A percentile compares a stretch with the other conserved stretches of the same genome.
Conservation (phyloP, 1,284 basidiomycete genomes). For the Apiotrichum gracile region DNA sequence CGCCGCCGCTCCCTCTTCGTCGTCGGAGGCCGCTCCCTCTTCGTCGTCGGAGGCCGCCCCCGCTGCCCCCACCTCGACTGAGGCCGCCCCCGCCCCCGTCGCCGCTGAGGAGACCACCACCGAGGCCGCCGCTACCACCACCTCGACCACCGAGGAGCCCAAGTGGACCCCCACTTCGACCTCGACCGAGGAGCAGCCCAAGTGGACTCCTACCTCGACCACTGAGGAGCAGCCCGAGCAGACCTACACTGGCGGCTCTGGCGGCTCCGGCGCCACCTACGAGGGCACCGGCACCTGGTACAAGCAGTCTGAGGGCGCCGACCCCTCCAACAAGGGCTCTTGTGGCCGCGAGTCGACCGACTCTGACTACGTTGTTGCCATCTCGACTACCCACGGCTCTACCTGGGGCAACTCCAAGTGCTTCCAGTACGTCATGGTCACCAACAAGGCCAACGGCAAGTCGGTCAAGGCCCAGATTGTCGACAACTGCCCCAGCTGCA, state of each 20-base stretch:
- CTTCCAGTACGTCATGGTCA: slow-evolving; percentile 21
- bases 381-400: slow-evolving; percentile 26
- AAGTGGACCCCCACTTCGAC: slow-evolving; percentile 5
- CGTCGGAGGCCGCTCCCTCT: slow-evolving; percentile 8
- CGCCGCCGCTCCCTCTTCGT: not conserved
- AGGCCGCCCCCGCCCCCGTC: not conserved
- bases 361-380: slow-evolving; percentile 61
- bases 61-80: not conserved
- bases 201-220: slow-evolving; percentile 7
- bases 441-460: not conserved
- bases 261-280: not conserved
- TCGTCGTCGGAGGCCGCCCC: slow-evolving; percentile 12
- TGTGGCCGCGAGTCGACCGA: slow-evolving; percentile 60
- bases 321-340: slow-evolving; percentile 55
- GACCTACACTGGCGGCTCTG: slow-evolving; percentile 4
- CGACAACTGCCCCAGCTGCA: slow-evolving; percentile 69
- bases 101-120: not conserved
- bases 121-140: slow-evolving; percentile 4
- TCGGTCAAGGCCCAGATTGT: slow-evolving; percentile 20
- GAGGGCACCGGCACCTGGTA: slow-evolving; percentile 58
- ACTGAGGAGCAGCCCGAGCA: slow-evolving; percentile 16
- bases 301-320: slow-evolving; percentile 59
- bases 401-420: slow-evolving; percentile 21
- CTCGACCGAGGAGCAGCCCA: slow-evolving; percentile 15
- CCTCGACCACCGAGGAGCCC: slow-evolving; percentile 8